A percentile compares a stretch with the other conserved stretches of the same genome.
These are phyloP conservation scores for Ochromonas danica DNA, from an alignment of 108 stramenopile species.

Conservation along the genomic window DNA sequence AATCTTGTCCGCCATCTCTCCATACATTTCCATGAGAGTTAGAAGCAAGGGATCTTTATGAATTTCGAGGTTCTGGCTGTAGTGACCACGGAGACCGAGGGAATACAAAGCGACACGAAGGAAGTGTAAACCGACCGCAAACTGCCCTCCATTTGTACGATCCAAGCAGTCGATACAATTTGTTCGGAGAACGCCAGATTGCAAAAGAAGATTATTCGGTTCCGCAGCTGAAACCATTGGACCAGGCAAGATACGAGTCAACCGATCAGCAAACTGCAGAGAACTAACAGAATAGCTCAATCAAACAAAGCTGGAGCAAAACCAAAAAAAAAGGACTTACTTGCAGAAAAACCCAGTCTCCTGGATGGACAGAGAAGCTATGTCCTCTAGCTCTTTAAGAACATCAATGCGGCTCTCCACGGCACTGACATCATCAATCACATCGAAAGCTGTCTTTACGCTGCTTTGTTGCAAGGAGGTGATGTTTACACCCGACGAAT, in stretches of 20 bases:
- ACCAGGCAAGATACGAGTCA: neutral
- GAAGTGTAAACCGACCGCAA: constrained; percentile 85
- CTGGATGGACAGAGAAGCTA: constrained; percentile 84
- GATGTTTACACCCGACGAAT: neutral
- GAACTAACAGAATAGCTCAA: too few species aligned
- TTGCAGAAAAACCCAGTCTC: constrained; percentile 93
- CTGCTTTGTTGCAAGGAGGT: constrained; percentile 1
- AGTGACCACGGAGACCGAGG: constrained; percentile 75
- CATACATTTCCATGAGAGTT: constrained; percentile 94
- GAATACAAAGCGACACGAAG: constrained; percentile 84
- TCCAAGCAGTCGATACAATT: constrained; percentile 98
- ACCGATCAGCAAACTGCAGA: neutral
- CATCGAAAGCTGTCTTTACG: constrained; percentile 1
- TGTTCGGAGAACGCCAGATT: constrained; percentile 87
- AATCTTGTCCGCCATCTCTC: constrained; percentile 89
- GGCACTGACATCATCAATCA: neutral
- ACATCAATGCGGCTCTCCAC: constrained; percentile 65
- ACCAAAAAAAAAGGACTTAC: neutral
- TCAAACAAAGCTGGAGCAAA: too few species aligned
- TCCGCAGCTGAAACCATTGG: neutral
- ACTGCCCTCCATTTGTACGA: constrained; percentile 96
- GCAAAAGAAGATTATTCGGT: constrained; percentile 35
- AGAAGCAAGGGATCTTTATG: constrained; percentile 50
- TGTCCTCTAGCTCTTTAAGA: constrained; percentile 77
- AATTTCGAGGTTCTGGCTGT: neutral